A percentile compares a stretch with the other conserved stretches of the same genome.
phyloP scores from a whole-genome alignment of 768 basidiomycete species.

The Russula foetens region DNA sequence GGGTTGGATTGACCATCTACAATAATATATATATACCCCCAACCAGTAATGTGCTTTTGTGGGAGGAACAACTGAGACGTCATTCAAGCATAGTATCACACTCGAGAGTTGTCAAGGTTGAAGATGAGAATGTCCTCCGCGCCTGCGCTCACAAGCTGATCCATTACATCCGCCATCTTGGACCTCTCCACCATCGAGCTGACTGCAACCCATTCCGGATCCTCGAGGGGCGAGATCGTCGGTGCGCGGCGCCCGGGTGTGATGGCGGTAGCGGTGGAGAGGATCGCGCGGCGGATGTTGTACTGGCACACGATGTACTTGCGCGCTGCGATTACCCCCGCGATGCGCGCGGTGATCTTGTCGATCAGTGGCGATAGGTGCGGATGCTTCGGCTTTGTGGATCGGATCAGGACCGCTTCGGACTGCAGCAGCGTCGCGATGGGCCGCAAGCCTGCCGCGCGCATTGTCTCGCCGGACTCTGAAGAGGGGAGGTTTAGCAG shows the following conservation, averaged over 20 bases:
- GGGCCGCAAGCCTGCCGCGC: constrained; percentile 89
- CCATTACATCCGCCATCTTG: constrained; percentile 77
- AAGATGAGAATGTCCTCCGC: constrained; percentile 90
- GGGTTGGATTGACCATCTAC: not conserved
- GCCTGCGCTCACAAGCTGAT: constrained; percentile 69
- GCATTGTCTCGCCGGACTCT: constrained; percentile 99
- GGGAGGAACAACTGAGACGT: too few species aligned
- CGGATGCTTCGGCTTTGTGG: constrained; percentile 53
- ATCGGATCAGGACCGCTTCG: constrained; percentile 91
- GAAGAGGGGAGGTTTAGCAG: not conserved
- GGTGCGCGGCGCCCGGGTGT: constrained; percentile 89
- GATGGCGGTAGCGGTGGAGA: constrained; percentile 55
- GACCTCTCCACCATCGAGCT: constrained; percentile 89
- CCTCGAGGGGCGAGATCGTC: constrained; percentile 79
- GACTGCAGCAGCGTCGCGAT: constrained; percentile 83
- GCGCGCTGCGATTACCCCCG: constrained; percentile 81
- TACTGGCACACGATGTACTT: constrained; percentile 90
- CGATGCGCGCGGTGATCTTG: constrained; percentile 78
- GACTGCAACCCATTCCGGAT: constrained; percentile 83
- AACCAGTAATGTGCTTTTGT: not conserved
- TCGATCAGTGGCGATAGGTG: constrained; percentile 60
- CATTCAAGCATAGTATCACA: constrained; percentile 32
- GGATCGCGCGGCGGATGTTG: constrained; percentile 65
- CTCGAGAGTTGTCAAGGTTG: constrained; percentile 89
- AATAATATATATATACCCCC: not conserved